Percentiles rank a stretch among this genome's conserved stretches.
phyloP scores from a whole-genome alignment of 2,329 filamentous ascomycete genomes.

The Cadophora sp. region DNA sequence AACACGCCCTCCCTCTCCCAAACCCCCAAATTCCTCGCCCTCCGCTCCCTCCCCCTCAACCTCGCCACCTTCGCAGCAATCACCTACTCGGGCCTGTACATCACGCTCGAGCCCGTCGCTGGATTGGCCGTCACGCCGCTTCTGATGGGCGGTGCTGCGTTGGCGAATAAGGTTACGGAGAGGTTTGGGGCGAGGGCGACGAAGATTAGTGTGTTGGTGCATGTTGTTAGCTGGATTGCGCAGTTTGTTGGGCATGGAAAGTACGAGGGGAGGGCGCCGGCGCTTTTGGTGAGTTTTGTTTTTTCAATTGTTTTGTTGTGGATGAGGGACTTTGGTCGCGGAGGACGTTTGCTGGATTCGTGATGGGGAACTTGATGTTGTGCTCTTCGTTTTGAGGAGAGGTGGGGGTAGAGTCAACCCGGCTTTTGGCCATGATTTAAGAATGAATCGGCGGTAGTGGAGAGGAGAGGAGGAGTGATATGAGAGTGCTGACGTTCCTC shows the following conservation, averaged over 20 bases:
- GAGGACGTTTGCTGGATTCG: too few species aligned
- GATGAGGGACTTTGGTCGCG: too few species aligned
- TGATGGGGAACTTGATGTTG: too few species aligned
- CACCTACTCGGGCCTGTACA: constrained; percentile 8
- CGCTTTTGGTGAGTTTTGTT: too few species aligned
- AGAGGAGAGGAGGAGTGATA: too few species aligned
- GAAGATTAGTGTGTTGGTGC: background rate
- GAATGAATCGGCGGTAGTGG: too few species aligned
- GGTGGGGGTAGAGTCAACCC: too few species aligned
- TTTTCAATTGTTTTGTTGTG: too few species aligned
- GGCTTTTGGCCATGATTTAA: too few species aligned
- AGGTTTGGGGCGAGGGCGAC: background rate
- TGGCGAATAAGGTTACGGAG: background rate
- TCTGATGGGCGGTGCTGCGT: background rate
- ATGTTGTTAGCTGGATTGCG: background rate
- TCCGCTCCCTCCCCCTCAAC: background rate
- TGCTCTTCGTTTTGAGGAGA: too few species aligned
- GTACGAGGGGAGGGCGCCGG: background rate
- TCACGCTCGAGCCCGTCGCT: background rate
- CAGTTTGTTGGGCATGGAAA: constrained; percentile 2
- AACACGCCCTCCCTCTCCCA: constrained; percentile 8
- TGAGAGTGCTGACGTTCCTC: background rate
- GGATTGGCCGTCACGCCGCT: background rate
- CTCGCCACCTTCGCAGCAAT: constrained; percentile 10
- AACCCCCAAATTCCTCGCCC: background rate